Evolutionary conservation across 768 basidiomycete species (phyloP).

Genomic region (Xerocomellus amylosporus): DNA sequence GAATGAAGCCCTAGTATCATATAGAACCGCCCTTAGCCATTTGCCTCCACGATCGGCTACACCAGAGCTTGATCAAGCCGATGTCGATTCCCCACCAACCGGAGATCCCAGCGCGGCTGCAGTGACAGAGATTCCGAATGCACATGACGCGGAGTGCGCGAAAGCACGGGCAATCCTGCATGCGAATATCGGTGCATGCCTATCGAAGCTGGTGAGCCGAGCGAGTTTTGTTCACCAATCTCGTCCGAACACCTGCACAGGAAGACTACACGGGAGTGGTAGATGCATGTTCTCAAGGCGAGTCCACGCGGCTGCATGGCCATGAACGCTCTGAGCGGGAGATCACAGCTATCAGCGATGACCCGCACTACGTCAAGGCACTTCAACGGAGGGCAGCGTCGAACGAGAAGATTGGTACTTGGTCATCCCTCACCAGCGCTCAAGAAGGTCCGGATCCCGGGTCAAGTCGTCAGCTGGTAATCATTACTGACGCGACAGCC

Average conservation of each 20-base stretch:
- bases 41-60: constrained; percentile 49
- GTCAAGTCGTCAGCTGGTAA: not conserved
- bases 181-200: constrained; percentile 88
- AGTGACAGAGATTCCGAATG: constrained; percentile 23
- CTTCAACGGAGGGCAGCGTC: constrained; percentile 85
- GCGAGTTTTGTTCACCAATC: not conserved
- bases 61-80: constrained; percentile 15
- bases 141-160: constrained; percentile 45
- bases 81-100: constrained; percentile 21
- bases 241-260: constrained; percentile 36
- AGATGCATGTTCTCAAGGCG: constrained; percentile 77
- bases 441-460: constrained; percentile 64
- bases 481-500: constrained; percentile 3
- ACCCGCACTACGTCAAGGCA: constrained; percentile 83
- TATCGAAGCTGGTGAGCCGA: constrained; percentile 66
- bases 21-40: constrained; percentile 62
- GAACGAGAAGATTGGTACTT: constrained; percentile 76
- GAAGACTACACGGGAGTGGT: constrained; percentile 78
- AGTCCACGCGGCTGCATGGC: not conserved
- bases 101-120: not conserved
- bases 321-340: constrained; percentile 1
- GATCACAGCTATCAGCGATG: constrained; percentile 75
- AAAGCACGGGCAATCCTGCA: constrained; percentile 70
- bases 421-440: constrained; percentile 78
- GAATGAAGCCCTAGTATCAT: constrained; percentile 68